Percentiles rank a stretch among this genome's conserved stretches.
These are phyloP conservation scores for Limonium bicolor DNA, from an alignment of 148 eudicot species.

Conservation along the genomic window DNA sequence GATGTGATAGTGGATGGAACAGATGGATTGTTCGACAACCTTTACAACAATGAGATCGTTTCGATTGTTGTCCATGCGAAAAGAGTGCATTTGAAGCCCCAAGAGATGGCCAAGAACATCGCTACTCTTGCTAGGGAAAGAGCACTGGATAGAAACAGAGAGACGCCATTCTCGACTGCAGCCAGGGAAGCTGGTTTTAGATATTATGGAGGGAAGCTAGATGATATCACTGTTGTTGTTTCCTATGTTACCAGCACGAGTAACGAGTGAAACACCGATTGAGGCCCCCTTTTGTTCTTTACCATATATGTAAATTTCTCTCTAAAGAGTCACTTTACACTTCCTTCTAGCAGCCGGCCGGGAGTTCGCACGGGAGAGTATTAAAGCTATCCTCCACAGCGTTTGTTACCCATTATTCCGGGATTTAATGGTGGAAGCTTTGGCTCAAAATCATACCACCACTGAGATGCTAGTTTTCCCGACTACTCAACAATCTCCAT, in stretches of 20 bases:
- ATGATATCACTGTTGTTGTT: conserved; percentile 5
- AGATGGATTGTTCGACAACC: conserved; percentile 80
- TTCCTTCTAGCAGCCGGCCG: too few relatives aligned
- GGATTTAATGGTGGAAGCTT: too few relatives aligned
- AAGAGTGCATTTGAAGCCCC: conserved; percentile 33
- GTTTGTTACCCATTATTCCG: too few relatives aligned
- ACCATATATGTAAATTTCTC: too few relatives aligned
- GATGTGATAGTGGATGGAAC: conserved; percentile 81
- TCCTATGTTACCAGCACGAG: conserved; percentile 3
- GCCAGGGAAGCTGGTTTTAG: conserved; percentile 69
- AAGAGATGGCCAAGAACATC: conserved; percentile 43
- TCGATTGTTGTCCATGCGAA: conserved; percentile 42
- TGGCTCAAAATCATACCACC: too few relatives aligned
- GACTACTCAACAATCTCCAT: too few relatives aligned
- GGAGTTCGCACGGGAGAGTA: too few relatives aligned
- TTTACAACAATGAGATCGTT: conserved; percentile 47
- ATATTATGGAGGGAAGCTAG: conserved; percentile 59
- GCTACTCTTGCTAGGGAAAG: conserved; percentile 51
- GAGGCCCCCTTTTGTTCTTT: too few relatives aligned
- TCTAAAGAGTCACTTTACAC: too few relatives aligned
- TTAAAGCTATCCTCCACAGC: too few relatives aligned
- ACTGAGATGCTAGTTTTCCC: too few relatives aligned
- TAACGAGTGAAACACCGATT: too few relatives aligned
- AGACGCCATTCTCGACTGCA: conserved; percentile 63
- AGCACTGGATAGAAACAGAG: conserved; percentile 36